phyloP scores from a whole-genome alignment of 164 flowering plant species.

The Chimonanthus salicifolius region DNA sequence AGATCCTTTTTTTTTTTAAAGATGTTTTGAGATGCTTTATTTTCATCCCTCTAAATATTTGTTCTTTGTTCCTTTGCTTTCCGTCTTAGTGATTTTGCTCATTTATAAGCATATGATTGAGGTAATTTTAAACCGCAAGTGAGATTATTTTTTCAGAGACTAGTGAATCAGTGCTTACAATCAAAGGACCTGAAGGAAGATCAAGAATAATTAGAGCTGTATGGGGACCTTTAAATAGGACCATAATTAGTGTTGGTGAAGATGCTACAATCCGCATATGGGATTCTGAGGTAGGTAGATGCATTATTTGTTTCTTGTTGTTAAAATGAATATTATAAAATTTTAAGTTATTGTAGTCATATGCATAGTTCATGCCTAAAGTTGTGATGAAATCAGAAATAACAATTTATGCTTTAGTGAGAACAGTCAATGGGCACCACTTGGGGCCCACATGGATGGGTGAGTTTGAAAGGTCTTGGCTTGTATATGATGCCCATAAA shows the following conservation, averaged over 20 bases:
- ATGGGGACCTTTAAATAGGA: slow-evolving; percentile 87
- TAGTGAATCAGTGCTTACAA: slow-evolving; percentile 56
- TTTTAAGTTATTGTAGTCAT: too few species aligned
- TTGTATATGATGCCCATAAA: too few species aligned
- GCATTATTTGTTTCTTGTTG: too few species aligned
- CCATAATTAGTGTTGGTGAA: slow-evolving; percentile 89
- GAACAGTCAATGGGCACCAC: too few species aligned
- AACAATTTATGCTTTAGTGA: too few species aligned
- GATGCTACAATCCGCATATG: slow-evolving; percentile 83
- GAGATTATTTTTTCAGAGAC: slow-evolving; percentile 45
- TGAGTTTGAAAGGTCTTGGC: too few species aligned
- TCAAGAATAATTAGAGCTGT: slow-evolving; percentile 69
- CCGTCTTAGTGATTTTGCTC: not conserved
- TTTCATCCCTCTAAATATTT: not conserved
- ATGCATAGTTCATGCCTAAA: too few species aligned
- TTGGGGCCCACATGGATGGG: too few species aligned
- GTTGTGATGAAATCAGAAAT: too few species aligned
- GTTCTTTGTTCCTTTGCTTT: not conserved
- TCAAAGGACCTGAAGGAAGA: slow-evolving; percentile 83
- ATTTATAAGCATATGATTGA: not conserved
- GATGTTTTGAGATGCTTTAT: not conserved
- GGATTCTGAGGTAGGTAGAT: slow-evolving; percentile 75
- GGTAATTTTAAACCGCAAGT: not conserved
- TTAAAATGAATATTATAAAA: too few species aligned
- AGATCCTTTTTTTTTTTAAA: too few species aligned